Evolutionary conservation across 1,284 basidiomycete species (phyloP).

Genomic region (Coniophora puteana): DNA sequence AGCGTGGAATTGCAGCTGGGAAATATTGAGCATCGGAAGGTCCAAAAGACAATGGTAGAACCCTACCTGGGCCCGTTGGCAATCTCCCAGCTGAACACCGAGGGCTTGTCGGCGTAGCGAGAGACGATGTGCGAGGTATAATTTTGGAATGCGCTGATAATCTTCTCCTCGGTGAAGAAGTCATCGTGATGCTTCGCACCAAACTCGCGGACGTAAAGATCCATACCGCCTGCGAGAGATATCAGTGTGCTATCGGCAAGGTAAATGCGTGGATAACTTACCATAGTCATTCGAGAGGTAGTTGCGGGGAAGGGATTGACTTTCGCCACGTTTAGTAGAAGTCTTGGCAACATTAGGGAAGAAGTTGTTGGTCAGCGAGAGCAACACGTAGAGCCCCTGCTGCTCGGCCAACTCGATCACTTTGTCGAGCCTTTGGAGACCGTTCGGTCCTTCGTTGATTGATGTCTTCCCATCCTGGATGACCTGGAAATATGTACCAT

Average conservation of each 20-base stretch:
- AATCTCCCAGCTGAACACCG: conserved; percentile 58
- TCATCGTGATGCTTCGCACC: conserved; percentile 46
- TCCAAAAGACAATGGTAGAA: not conserved
- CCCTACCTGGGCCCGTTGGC: conserved; percentile 59
- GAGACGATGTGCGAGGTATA: conserved; percentile 51
- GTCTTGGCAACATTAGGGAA: conserved; percentile 36
- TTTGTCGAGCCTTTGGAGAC: conserved; percentile 64
- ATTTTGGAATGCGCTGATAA: conserved; percentile 50
- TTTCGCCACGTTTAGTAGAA: conserved; percentile 25
- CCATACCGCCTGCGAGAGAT: conserved; percentile 50
- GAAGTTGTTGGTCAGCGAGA: conserved; percentile 75
- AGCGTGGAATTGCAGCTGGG: conserved; percentile 55
- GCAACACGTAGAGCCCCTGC: conserved; percentile 53
- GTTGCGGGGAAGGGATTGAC: conserved; percentile 44
- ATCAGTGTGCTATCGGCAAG: conserved; percentile 6
- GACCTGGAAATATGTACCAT: conserved; percentile 55
- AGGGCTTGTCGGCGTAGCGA: conserved; percentile 48
- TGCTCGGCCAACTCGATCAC: conserved; percentile 56
- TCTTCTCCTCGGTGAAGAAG: conserved; percentile 50
- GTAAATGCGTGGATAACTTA: conserved; percentile 19
- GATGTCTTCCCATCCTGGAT: conserved; percentile 41
- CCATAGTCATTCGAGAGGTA: conserved; percentile 60
- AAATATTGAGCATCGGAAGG: conserved; percentile 10
- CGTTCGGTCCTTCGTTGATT: conserved; percentile 62
- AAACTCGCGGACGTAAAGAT: conserved; percentile 56